Evolutionary conservation across 805 yeast species (phyloP).

Genomic region (Candida dajiaensis): DNA sequence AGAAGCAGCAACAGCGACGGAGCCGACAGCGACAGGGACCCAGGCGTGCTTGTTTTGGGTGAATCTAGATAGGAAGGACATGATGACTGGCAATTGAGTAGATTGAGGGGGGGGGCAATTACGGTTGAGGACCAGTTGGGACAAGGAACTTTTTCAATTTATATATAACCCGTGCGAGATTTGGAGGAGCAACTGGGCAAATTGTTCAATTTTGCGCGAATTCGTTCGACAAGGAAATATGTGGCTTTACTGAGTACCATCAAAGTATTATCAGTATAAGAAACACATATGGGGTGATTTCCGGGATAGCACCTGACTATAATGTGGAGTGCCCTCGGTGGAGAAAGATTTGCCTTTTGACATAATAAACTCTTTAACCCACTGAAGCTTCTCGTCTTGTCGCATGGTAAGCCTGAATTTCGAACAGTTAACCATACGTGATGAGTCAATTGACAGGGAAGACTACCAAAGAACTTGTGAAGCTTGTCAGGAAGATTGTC

Average conservation of each 20-base stretch:
- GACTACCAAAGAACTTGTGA: slow-evolving; percentile 34
- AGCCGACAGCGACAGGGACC: slow-evolving; percentile 39
- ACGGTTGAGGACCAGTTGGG: not conserved
- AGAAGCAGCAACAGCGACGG: slow-evolving; percentile 40
- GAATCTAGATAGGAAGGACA: slow-evolving; percentile 24
- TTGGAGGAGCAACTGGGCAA: not conserved
- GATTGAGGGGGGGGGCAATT: not conserved
- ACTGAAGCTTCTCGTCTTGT: too few species aligned
- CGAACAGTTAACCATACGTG: too few species aligned
- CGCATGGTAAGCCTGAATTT: too few species aligned
- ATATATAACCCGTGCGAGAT: not conserved
- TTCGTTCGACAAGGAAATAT: not conserved
- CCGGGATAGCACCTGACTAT: too few species aligned
- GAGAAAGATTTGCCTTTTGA: too few species aligned
- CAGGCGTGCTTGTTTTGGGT: slow-evolving; percentile 12
- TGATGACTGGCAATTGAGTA: slow-evolving; percentile 1
- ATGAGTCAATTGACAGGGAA: slow-evolving; percentile 13
- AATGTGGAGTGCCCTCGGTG: too few species aligned
- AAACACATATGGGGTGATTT: too few species aligned
- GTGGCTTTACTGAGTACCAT: too few species aligned
- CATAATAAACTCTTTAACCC: too few species aligned
- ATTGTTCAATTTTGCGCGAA: too few species aligned
- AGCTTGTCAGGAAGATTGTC: slow-evolving; percentile 47
- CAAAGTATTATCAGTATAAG: too few species aligned
- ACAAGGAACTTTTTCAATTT: not conserved